Base-by-base conservation (phyloP, 371 early-diverging fungal species). In the Basidiobolus meristosporus region DNA sequence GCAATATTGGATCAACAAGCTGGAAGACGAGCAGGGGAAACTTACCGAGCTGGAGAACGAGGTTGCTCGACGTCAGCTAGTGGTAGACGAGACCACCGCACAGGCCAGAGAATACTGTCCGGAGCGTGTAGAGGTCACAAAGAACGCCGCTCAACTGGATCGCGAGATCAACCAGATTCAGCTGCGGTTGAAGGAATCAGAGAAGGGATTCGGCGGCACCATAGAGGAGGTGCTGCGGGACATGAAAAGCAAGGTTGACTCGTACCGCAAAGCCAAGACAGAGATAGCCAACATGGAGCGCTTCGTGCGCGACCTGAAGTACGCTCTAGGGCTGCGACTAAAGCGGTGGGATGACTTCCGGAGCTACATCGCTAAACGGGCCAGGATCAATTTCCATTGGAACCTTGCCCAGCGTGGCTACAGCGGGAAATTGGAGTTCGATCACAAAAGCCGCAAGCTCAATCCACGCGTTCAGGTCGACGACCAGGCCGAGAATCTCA, bases 351-450 rank as follows among this genome's bases (percentile, higher is more conserved):
- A 58, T 3, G 45, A 54, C 10, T 84, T 92, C 57, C 62, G 76
- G 15, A 53, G 50, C 21, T 74, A 56, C 41, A 86, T 96, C 47
- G 52, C 89, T 1, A 39, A 74, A 7, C 63, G 82, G 33, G 81
- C 92, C 21, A 70, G 56, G 35, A 52, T 56, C 29, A 63, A 73
- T 40, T 97, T 97, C 51, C 41, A 58, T 7, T 65, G 70, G 33
- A 65, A 81, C 40, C 68, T 93, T 46, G 51, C 66, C 17, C 67
- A 68, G 42, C 73, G 98, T 33, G 92, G 90, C 2, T 98, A 89
- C 60, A 63, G 68, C 14, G 99, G 98, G 12, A 52, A 60, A 30
- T 64, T 99, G 11, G 57, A 64, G 26, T 81, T 99, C 45, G 67
- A 85, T 37, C 96, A 98, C 52, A 38, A 58, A 1, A 53, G 62